These are phyloP conservation scores for Biscogniauxia mediterranea DNA, from an alignment of 2,329 filamentous ascomycete genomes.

Conservation along the genomic window DNA sequence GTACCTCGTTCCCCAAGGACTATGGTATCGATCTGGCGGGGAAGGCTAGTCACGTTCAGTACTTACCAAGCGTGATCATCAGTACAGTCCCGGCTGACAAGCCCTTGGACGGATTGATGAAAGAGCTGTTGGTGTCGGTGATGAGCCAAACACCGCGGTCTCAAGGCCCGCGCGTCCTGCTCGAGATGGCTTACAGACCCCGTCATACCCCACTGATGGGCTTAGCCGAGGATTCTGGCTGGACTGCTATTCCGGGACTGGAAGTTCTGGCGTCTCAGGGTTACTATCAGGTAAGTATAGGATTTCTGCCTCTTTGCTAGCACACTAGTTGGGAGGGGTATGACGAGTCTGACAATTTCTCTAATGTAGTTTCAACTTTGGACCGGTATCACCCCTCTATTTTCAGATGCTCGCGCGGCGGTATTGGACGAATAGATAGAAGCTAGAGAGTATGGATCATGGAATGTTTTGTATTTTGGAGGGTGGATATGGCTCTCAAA, in stretches of 20 bases:
- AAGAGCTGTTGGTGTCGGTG: conserved; percentile 58
- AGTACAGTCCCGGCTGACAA: conserved; percentile 89
- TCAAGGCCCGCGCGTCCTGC: conserved; percentile 55
- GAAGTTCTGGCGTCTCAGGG: conserved; percentile 89
- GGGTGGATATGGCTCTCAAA: not conserved
- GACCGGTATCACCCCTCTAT: conserved; percentile 77
- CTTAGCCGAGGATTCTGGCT: conserved; percentile 73
- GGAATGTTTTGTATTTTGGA: not conserved
- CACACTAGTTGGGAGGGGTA: not conserved
- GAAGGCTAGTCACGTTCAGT: conserved; percentile 45
- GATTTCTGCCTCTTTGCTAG: not conserved
- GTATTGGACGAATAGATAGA: conserved; percentile 45
- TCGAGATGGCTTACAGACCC: conserved; percentile 98
- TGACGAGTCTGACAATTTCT: conserved; percentile 7
- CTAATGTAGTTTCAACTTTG: conserved; percentile 69
- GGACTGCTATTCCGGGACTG: conserved; percentile 80
- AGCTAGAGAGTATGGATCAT: not conserved
- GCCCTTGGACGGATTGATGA: conserved; percentile 72
- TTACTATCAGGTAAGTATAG: conserved; percentile 70
- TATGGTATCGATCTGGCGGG: conserved; percentile 66
- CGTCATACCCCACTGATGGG: conserved; percentile 80
- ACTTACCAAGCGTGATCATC: conserved; percentile 69
- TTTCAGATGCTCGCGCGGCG: conserved; percentile 63
- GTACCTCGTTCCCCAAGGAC: conserved; percentile 67
- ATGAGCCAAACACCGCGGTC: conserved; percentile 41